phyloP scores from a whole-genome alignment of 192 early-diverging fungal genomes.

The Mortierella hygrophila region DNA sequence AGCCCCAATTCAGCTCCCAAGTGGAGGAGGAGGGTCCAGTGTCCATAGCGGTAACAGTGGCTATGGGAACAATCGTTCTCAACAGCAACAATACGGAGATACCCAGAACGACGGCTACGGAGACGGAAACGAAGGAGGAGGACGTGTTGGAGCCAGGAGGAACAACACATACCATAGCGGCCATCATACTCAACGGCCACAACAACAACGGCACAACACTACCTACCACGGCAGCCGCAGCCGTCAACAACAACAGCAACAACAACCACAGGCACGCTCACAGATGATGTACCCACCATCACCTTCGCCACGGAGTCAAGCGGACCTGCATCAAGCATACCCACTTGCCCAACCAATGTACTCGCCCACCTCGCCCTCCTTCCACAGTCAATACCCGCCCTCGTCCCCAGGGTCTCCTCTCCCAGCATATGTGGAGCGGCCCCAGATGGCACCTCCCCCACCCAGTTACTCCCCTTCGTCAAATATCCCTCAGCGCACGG shows the following conservation, averaged over 20 bases:
- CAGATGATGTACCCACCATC: slow-evolving; percentile 37
- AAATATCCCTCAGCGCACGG: neutral
- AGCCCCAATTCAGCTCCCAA: slow-evolving; percentile 30
- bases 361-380: slow-evolving; percentile 48
- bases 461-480: slow-evolving; percentile 26
- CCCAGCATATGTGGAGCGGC: slow-evolving; percentile 41
- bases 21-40: slow-evolving; percentile 3
- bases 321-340: slow-evolving; percentile 27
- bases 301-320: slow-evolving; percentile 30
- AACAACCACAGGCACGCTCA: slow-evolving; percentile 24
- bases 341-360: slow-evolving; percentile 33
- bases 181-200: slow-evolving; percentile 12
- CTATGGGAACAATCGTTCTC: slow-evolving; percentile 1
- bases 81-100: slow-evolving; percentile 13
- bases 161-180: slow-evolving; percentile 43
- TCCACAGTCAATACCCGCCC: slow-evolving; percentile 36
- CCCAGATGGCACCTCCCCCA: slow-evolving; percentile 33
- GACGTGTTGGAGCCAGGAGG: slow-evolving; percentile 28
- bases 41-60: neutral
- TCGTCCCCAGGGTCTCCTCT: slow-evolving; percentile 36
- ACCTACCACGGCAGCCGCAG: slow-evolving; percentile 13
- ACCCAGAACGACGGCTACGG: neutral
- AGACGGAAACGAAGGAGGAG: slow-evolving; percentile 9
- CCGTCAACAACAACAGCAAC: slow-evolving; percentile 13
- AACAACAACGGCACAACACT: slow-evolving; percentile 28